Evolutionary conservation across 495 filamentous ascomycete genomes (phyloP).

Genomic region (Podospora pseudocomata): DNA sequence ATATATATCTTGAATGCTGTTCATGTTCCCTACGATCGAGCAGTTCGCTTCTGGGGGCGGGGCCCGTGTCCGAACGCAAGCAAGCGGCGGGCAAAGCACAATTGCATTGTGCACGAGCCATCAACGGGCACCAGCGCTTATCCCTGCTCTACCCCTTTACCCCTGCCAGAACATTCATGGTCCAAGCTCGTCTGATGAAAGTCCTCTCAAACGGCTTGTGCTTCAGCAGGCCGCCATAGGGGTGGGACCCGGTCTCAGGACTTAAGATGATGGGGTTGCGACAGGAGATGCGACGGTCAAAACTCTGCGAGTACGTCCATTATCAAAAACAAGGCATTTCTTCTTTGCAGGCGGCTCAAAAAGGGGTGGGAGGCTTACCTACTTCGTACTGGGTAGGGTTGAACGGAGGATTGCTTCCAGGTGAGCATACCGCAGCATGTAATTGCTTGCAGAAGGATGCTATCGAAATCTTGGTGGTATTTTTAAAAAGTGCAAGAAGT

Average conservation of each 20-base stretch:
- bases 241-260: conserved; percentile 28
- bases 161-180: conserved; percentile 10
- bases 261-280: conserved; percentile 3
- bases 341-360: neutral
- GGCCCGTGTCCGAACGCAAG: neutral
- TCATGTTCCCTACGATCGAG: neutral
- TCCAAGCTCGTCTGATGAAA: conserved; percentile 19
- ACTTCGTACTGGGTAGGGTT: neutral
- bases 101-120: neutral
- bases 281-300: neutral
- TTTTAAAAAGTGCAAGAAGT: neutral
- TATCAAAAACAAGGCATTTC: neutral
- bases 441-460: neutral
- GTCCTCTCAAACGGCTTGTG: conserved; percentile 33
- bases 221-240: conserved; percentile 27
- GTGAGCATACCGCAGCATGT: neutral
- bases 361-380: neutral
- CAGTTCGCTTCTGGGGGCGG: conserved; percentile 1
- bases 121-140: neutral
- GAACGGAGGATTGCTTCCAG: neutral
- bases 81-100: neutral
- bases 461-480: neutral
- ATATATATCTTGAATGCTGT: conserved; percentile 5
- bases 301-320: neutral
- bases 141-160: conserved; percentile 2